A percentile compares a stretch with the other conserved stretches of the same genome.
These are phyloP conservation scores for Laguncularia racemosa DNA, from an alignment of 345 rosid species.

Conservation along the genomic window DNA sequence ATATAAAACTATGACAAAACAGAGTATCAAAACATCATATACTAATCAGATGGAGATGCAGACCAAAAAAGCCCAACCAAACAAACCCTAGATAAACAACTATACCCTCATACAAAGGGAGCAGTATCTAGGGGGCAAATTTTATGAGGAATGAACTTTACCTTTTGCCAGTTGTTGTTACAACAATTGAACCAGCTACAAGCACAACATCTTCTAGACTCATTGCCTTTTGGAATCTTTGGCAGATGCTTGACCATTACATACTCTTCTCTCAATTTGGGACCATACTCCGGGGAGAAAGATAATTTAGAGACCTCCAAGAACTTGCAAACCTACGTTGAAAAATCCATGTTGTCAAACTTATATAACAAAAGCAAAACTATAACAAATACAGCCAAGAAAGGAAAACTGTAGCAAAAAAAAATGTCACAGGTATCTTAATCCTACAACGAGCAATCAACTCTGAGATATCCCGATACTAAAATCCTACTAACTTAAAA, in stretches of 20 bases:
- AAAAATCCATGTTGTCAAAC: slow-evolving; percentile 12
- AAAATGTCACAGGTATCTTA: not conserved
- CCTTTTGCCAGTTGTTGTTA: slow-evolving; percentile 98
- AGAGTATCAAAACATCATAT: too few relatives aligned
- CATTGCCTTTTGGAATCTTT: slow-evolving; percentile 46
- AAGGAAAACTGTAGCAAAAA: not conserved
- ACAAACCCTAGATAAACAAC: too few relatives aligned
- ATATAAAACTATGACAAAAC: too few relatives aligned
- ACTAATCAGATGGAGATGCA: too few relatives aligned
- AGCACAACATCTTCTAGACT: slow-evolving; percentile 58
- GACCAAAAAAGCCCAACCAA: too few relatives aligned
- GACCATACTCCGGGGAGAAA: slow-evolving; percentile 90
- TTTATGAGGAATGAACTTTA: slow-evolving; percentile 23
- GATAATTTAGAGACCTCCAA: slow-evolving; percentile 96
- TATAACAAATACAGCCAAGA: not conserved
- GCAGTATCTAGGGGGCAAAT: not conserved
- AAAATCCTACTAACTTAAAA: too few relatives aligned
- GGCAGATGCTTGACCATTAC: slow-evolving; percentile 94
- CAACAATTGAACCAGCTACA: slow-evolving; percentile 82
- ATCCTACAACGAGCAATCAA: too few relatives aligned
- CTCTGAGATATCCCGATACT: too few relatives aligned
- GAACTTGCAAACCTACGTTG: slow-evolving; percentile 89
- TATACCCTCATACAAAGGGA: too few relatives aligned
- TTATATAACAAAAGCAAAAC: slow-evolving; percentile 1
- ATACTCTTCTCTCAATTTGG: slow-evolving; percentile 91